phyloP scores from a whole-genome alignment of 1,284 basidiomycete genomes.

The Boletus sp. region DNA sequence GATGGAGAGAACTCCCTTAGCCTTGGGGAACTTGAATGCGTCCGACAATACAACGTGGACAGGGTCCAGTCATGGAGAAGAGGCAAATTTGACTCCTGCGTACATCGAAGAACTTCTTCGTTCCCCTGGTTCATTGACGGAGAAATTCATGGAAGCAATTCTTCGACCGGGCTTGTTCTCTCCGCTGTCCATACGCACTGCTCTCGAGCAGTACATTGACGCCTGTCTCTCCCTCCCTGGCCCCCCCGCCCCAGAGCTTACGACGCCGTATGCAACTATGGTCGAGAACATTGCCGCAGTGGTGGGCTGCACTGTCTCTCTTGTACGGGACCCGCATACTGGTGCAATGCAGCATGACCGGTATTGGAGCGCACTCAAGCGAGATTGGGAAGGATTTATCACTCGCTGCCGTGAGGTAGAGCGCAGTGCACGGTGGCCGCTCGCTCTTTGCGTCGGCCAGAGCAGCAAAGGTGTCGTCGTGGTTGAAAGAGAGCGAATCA shows the following conservation, averaged over 20 bases:
- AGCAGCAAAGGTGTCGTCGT: constrained; percentile 53
- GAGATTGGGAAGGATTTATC: constrained; percentile 92
- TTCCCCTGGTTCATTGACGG: constrained; percentile 65
- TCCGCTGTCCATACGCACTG: constrained; percentile 69
- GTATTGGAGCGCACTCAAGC: constrained; percentile 79
- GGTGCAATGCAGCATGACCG: constrained; percentile 75
- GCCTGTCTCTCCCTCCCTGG: constrained; percentile 66
- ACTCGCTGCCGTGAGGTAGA: constrained; percentile 85
- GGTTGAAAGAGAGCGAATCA: constrained; percentile 75
- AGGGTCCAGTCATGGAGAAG: constrained; percentile 52
- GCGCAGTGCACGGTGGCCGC: constrained; percentile 79
- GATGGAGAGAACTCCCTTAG: constrained; percentile 53
- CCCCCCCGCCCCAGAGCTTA: constrained; percentile 47
- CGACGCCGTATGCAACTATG: constrained; percentile 60
- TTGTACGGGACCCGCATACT: constrained; percentile 71
- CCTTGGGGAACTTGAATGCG: constrained; percentile 36
- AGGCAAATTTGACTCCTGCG: constrained; percentile 77
- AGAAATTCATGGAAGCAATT: constrained; percentile 77
- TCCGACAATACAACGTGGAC: constrained; percentile 45
- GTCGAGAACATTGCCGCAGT: constrained; percentile 75
- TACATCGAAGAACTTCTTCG: constrained; percentile 82
- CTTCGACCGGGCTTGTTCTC: constrained; percentile 88
- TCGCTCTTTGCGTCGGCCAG: constrained; percentile 57
- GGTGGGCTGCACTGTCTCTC: constrained; percentile 80
- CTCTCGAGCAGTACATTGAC: constrained; percentile 77